Evolutionary conservation across 768 basidiomycete genomes (phyloP).

Genomic region (Pleurotus sapidus): DNA sequence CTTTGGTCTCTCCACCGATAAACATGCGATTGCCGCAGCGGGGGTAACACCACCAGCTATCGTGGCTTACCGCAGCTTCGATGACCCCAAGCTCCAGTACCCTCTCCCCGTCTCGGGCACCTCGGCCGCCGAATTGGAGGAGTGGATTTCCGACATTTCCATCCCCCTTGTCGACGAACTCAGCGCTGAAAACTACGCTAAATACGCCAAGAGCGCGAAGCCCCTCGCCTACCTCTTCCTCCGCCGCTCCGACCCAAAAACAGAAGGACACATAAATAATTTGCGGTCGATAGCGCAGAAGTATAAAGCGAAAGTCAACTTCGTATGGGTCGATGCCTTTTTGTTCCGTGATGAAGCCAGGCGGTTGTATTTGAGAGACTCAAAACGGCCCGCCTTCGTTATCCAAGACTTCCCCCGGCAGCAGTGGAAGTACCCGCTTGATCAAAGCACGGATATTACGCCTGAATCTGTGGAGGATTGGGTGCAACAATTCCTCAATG

Average conservation of each 20-base stretch:
- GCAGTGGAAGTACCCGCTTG: too few relatives aligned
- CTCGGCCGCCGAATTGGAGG: conserved; percentile 58
- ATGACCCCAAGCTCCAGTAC: conserved; percentile 73
- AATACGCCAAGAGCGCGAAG: conserved; percentile 77
- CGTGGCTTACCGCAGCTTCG: conserved; percentile 90
- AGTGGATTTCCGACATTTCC: conserved; percentile 81
- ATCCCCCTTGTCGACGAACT: conserved; percentile 91
- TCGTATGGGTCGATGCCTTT: conserved; percentile 93
- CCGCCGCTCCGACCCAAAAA: conserved; percentile 61
- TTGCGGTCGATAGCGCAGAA: conserved; percentile 76
- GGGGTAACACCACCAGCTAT: conserved; percentile 80
- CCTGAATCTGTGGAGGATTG: conserved; percentile 54
- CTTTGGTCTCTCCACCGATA: conserved; percentile 83
- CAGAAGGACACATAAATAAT: conserved; percentile 60
- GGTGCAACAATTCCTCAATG: conserved; percentile 64
- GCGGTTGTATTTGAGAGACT: conserved; percentile 81
- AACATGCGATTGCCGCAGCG: conserved; percentile 61
- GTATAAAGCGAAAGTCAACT: conserved; percentile 88
- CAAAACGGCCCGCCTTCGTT: conserved; percentile 47
- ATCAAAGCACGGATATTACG: conserved; percentile 43
- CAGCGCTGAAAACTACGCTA: conserved; percentile 87
- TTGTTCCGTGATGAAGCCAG: conserved; percentile 91
- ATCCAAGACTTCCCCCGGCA: too few relatives aligned
- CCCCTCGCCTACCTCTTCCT: conserved; percentile 95
- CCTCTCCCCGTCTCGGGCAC: conserved; percentile 60